These are phyloP conservation scores for Zygotorulaspora sp. DNA, from an alignment of 805 yeast species.

Conservation along the genomic window DNA sequence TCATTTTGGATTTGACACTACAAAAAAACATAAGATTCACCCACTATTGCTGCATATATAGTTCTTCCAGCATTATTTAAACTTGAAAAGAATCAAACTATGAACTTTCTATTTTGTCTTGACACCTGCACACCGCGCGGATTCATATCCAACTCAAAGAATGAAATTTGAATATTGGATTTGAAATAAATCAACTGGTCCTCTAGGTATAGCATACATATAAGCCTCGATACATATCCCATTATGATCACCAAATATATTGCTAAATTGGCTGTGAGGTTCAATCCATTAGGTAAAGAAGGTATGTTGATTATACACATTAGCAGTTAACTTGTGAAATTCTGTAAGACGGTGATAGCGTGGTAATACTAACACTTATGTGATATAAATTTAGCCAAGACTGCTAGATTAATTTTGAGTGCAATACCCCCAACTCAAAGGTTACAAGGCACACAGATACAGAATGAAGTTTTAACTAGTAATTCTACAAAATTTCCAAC, in stretches of 20 bases:
- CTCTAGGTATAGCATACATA: neutral
- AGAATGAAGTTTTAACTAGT: conserved; percentile 54
- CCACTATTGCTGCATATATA: no score
- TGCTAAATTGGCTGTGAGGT: conserved; percentile 66
- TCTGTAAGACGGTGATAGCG: neutral
- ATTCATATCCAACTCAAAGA: no score
- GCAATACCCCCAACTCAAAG: conserved; percentile 75
- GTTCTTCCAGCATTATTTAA: no score
- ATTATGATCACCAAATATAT: conserved; percentile 88
- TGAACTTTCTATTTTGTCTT: no score
- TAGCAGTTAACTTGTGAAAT: neutral
- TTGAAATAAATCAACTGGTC: no score
- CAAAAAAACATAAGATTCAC: no score
- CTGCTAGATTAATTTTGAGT: conserved; percentile 74
- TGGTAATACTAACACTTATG: conserved; percentile 1
- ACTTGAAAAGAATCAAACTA: no score
- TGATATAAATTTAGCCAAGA: conserved; percentile 46
- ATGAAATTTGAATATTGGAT: no score
- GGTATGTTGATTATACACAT: conserved; percentile 37
- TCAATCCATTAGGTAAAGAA: conserved; percentile 70
- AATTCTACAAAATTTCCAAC: conserved; percentile 47
- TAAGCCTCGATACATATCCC: neutral
- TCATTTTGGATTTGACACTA: no score
- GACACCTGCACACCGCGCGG: neutral
- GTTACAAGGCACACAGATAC: conserved; percentile 50